Percentiles rank a stretch among this genome's conserved stretches.
Conservation (phyloP, 2,329 filamentous ascomycete genomes). For the Tolypocladium ophioglossoides region DNA sequence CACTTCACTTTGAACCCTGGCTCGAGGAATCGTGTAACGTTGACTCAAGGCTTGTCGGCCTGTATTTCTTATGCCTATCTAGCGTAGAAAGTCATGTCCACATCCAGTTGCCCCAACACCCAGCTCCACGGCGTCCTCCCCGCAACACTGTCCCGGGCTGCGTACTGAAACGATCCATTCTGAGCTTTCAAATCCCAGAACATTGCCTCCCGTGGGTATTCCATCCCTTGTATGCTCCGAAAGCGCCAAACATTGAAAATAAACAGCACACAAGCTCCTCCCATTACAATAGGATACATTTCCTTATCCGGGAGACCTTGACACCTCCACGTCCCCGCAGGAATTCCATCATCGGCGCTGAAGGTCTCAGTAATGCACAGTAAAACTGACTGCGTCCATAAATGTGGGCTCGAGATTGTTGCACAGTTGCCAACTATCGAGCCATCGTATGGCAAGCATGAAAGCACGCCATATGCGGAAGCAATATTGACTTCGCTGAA, state of each 20-base stretch:
- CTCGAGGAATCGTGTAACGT: background rate
- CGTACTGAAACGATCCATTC: background rate
- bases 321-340: background rate
- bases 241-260: slow-evolving; percentile 2
- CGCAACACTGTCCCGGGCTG: background rate
- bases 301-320: no score
- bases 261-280: background rate
- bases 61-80: background rate
- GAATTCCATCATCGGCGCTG: background rate
- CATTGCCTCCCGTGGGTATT: background rate
- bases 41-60: background rate
- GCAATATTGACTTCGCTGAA: background rate
- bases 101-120: background rate
- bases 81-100: background rate
- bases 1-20: background rate
- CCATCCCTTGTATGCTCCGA: slow-evolving; percentile 20
- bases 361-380: background rate
- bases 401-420: background rate
- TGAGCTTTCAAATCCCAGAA: background rate
- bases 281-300: background rate
- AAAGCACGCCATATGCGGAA: background rate
- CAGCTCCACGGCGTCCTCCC: background rate
- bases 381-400: background rate
- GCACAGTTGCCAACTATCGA: background rate
- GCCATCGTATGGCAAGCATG: background rate